A percentile compares a stretch with the other conserved stretches of the same genome.
phyloP scores from a whole-genome alignment of 2,329 filamentous ascomycete genomes.

The Scedosporium apiospermum region DNA sequence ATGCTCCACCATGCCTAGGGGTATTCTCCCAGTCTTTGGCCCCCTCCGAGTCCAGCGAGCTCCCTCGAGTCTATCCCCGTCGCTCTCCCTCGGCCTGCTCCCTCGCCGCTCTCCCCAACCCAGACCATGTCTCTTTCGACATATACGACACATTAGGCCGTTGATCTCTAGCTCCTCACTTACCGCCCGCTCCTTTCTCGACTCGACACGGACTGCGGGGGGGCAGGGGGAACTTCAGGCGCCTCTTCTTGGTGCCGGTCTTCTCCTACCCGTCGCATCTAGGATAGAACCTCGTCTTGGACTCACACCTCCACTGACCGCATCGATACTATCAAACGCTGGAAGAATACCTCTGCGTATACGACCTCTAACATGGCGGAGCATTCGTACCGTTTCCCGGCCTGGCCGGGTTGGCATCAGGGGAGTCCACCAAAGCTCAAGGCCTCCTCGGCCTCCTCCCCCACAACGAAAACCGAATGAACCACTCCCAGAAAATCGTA shows the following conservation, averaged over 20 bases:
- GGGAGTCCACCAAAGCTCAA: constrained; percentile 1
- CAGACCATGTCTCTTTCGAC: neutral
- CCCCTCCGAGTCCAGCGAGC: constrained; percentile 5
- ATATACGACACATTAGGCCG: neutral
- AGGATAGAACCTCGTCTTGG: neutral
- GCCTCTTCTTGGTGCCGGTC: neutral
- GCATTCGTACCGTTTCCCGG: neutral
- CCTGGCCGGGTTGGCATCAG: neutral
- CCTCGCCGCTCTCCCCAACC: neutral
- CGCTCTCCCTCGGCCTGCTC: neutral
- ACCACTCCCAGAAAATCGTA: neutral
- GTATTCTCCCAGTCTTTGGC: constrained; percentile 7
- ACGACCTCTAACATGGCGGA: neutral
- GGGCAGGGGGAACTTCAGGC: neutral
- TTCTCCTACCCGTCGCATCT: neutral
- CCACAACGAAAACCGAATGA: constrained; percentile 1
- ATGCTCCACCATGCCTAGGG: constrained; percentile 8
- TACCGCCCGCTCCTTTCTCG: neutral
- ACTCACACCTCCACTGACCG: neutral
- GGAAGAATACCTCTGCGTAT: neutral
- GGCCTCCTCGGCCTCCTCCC: neutral
- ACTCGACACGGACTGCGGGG: neutral
- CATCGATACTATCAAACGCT: neutral
- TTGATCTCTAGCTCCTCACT: neutral
- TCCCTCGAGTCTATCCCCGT: neutral